These are phyloP conservation scores for Hortaea werneckii DNA, from an alignment of 2,329 filamentous ascomycete species.

Conservation along the genomic window DNA sequence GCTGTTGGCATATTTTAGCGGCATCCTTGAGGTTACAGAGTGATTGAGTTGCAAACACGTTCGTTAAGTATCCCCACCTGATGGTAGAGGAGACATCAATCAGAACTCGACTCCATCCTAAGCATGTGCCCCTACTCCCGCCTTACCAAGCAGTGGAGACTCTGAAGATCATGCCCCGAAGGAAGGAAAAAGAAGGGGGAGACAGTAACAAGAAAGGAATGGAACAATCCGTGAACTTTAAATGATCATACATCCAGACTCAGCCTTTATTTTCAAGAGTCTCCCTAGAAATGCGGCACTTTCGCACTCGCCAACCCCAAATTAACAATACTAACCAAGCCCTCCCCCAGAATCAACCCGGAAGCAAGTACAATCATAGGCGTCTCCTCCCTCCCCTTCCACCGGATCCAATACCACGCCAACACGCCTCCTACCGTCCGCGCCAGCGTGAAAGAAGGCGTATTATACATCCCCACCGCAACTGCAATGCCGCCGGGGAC, in stretches of 20 bases:
- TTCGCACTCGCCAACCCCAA: conserved; percentile 65
- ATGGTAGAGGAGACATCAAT: too few species aligned
- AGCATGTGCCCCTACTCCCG: too few species aligned
- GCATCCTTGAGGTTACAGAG: too few species aligned
- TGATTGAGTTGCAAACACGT: too few species aligned
- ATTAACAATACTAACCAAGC: conserved; percentile 85
- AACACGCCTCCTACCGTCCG: conserved; percentile 68
- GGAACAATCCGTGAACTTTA: not conserved
- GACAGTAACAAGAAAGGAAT: not conserved
- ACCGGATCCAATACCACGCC: conserved; percentile 66
- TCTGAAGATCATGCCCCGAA: not conserved
- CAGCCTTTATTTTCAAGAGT: not conserved
- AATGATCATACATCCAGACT: not conserved
- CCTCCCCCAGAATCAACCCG: conserved; percentile 86
- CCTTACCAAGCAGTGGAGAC: too few species aligned
- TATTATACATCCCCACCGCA: conserved; percentile 96
- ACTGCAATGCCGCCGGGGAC: conserved; percentile 92
- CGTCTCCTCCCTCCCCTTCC: conserved; percentile 50
- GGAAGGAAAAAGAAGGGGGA: not conserved
- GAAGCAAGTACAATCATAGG: conserved; percentile 80
- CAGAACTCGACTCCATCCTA: too few species aligned
- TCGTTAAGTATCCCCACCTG: too few species aligned
- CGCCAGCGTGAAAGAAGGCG: conserved; percentile 88
- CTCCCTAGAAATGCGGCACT: conserved; percentile 55
- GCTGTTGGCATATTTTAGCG: too few species aligned